A percentile compares a stretch with the other conserved stretches of the same genome.
Conservation (phyloP, 2,329 filamentous ascomycete species). For the Aspergillus nomiae region DNA sequence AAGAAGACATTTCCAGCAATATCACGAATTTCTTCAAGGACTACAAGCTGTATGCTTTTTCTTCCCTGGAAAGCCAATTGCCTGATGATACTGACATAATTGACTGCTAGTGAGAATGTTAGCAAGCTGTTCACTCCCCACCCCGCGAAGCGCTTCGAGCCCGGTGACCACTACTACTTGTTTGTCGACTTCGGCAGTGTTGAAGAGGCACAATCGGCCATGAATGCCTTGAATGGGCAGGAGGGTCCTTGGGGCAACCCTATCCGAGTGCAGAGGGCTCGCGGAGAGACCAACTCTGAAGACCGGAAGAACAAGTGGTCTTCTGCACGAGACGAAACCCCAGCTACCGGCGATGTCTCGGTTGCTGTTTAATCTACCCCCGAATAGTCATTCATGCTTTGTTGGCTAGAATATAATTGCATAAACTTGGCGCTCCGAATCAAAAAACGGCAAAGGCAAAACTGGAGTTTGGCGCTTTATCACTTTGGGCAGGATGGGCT, state of each 20-base stretch:
- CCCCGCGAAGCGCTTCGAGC: slow-evolving; percentile 54
- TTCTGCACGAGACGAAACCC: slow-evolving; percentile 12
- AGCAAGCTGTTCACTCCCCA: slow-evolving; percentile 61
- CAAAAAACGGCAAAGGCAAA: slow-evolving; percentile 5
- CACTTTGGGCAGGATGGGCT: neutral
- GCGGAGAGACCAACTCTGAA: slow-evolving; percentile 37
- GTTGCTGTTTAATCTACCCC: slow-evolving; percentile 6
- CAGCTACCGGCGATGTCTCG: slow-evolving; percentile 7
- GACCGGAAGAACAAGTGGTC: slow-evolving; percentile 29
- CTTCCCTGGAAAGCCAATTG: neutral
- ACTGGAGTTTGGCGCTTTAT: slow-evolving; percentile 4
- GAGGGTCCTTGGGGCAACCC: slow-evolving; percentile 43
- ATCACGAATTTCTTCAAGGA: slow-evolving; percentile 49
- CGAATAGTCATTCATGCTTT: slow-evolving; percentile 1
- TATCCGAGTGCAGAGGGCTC: slow-evolving; percentile 43
- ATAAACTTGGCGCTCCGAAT: neutral
- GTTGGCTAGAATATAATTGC: slow-evolving; percentile 4
- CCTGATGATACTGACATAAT: slow-evolving; percentile 6
- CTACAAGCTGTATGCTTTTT: slow-evolving; percentile 42
- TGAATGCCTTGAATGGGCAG: slow-evolving; percentile 46
- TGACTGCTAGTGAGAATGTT: slow-evolving; percentile 42
- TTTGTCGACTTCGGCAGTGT: slow-evolving; percentile 64
- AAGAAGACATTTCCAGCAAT: slow-evolving; percentile 44
- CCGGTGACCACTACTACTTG: slow-evolving; percentile 63
- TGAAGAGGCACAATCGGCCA: slow-evolving; percentile 57